Base-by-base conservation (phyloP, 352 stramenopile species). In the Pelagophyceae sp. region DNA sequence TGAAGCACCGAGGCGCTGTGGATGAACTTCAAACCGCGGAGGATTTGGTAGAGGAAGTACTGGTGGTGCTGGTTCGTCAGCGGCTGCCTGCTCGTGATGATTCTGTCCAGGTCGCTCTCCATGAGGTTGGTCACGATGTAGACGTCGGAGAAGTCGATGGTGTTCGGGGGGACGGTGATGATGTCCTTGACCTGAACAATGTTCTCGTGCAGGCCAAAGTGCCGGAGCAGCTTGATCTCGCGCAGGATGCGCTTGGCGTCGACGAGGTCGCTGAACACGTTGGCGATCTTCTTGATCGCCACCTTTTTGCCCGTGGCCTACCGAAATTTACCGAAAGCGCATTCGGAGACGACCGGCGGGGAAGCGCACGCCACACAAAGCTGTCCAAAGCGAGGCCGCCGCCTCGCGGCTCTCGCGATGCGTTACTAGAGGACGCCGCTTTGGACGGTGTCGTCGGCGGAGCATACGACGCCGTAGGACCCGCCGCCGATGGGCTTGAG, bases 1-100 rank as follows among this genome's bases (percentile, higher is more conserved):
- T 98, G 96, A 58, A 98, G 90, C 0, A 99, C 93, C 72, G 95
- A 93, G 15, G 92, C 93, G 20, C 92, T 98, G 85, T 99, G 96
- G 76, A 98, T 89, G 78, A 97, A 98, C 74, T 95, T 94, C n/a
- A 98, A 81, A 0, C 91, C 94, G 54, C 92, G 89, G 27, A 99
- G 81, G 72, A 98, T 95, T 84, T 98, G 94, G 63, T 97, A 97
- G 79, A 98, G 88, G 82, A 98, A 98, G 79, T 96, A 97, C 31
- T 92, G 89, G 20, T 95, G 88, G 78, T 96, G 92, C 72, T 95
- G 90, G 72, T 96, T 90, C 0, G 90, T 95, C 27, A 96, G 85
- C 23, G 88, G 93, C 80, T 96, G 92, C 0, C 87, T 90, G 29
- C 87, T 93, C 15, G 67, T 72, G 77, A 97, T 97, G 82, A 97